These are phyloP conservation scores for Gastrolobium villosum DNA, from an alignment of 306 rosid species.

Conservation along the genomic window DNA sequence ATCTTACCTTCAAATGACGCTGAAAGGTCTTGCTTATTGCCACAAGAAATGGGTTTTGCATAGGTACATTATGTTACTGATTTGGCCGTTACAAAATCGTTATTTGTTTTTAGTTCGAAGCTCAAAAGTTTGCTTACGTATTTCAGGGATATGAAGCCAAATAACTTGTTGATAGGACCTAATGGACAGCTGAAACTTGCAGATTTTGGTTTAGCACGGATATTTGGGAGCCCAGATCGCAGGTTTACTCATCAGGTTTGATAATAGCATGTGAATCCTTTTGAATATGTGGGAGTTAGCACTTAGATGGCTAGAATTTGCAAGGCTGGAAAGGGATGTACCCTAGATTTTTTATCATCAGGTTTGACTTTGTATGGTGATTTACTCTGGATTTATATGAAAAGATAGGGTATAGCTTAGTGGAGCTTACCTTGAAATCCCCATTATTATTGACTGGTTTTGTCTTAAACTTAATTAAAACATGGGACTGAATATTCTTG, in stretches of 20 bases:
- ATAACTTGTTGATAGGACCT: slow-evolving; percentile 88
- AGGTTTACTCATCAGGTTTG: slow-evolving; percentile 90
- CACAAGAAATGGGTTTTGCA: slow-evolving; percentile 94
- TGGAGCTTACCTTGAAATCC: slow-evolving; percentile 12
- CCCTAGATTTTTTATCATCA: slow-evolving; percentile 4
- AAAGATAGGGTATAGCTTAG: slow-evolving; percentile 6
- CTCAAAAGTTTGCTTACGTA: slow-evolving; percentile 40
- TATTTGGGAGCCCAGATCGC: slow-evolving; percentile 93
- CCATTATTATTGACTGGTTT: slow-evolving; percentile 7
- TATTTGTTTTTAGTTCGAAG: slow-evolving; percentile 37
- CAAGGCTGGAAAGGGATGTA: slow-evolving; percentile 3
- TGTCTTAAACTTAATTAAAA: slow-evolving; percentile 19
- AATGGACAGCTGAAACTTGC: slow-evolving; percentile 93
- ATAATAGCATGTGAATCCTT: slow-evolving; percentile 24
- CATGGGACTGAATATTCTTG: not conserved
- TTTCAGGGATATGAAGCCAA: slow-evolving; percentile 94
- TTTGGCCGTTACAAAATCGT: not conserved
- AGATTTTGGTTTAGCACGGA: slow-evolving; percentile 91
- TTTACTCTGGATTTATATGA: not conserved
- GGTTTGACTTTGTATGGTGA: slow-evolving; percentile 25
- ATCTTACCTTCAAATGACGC: slow-evolving; percentile 88
- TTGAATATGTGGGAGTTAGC: not conserved
- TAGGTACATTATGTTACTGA: slow-evolving; percentile 57
- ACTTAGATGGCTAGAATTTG: slow-evolving; percentile 34
- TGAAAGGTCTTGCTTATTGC: slow-evolving; percentile 84